These are phyloP conservation scores for Cercospora sesami DNA, from an alignment of 2,329 filamentous ascomycete genomes.

Conservation along the genomic window DNA sequence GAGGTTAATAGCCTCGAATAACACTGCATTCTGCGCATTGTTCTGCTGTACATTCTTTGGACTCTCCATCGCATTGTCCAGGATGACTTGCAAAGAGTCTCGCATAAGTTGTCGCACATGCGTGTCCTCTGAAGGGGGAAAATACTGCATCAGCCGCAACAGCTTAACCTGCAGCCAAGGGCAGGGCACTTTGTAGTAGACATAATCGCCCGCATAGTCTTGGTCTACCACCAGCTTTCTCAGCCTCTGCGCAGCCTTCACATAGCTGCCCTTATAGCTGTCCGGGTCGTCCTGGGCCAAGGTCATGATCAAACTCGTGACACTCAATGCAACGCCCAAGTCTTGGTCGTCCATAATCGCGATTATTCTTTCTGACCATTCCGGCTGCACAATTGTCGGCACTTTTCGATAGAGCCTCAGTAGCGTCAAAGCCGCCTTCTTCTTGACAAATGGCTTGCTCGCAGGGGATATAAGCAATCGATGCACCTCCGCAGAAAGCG, in stretches of 20 bases:
- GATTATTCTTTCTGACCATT: slow-evolving; percentile 97
- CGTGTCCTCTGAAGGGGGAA: slow-evolving; percentile 91
- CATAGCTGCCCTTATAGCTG: slow-evolving; percentile 89
- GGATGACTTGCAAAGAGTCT: slow-evolving; percentile 84
- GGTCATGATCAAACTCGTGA: slow-evolving; percentile 93
- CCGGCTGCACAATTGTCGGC: slow-evolving; percentile 87
- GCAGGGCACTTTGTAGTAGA: slow-evolving; percentile 99
- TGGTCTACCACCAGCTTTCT: slow-evolving; percentile 89
- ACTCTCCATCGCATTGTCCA: slow-evolving; percentile 87
- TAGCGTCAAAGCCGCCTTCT: slow-evolving; percentile 93
- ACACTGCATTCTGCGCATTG: slow-evolving; percentile 94
- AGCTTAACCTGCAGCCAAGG: slow-evolving; percentile 98
- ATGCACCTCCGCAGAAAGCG: slow-evolving; percentile 87
- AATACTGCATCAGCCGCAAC: slow-evolving; percentile 88
- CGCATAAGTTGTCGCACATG: slow-evolving; percentile 90
- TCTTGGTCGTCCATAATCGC: slow-evolving; percentile 98
- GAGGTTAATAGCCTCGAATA: slow-evolving; percentile 98
- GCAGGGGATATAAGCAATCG: slow-evolving; percentile 87
- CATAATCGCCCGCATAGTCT: slow-evolving; percentile 85
- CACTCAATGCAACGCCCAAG: slow-evolving; percentile 89
- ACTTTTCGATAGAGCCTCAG: slow-evolving; percentile 92
- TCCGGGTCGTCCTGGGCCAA: slow-evolving; percentile 92
- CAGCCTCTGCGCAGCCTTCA: slow-evolving; percentile 85
- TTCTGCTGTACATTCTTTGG: slow-evolving; percentile 99
- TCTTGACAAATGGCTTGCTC: slow-evolving; percentile 98